These are phyloP conservation scores for Choiromyces venosus DNA, from an alignment of 495 filamentous ascomycete species.

Conservation along the genomic window DNA sequence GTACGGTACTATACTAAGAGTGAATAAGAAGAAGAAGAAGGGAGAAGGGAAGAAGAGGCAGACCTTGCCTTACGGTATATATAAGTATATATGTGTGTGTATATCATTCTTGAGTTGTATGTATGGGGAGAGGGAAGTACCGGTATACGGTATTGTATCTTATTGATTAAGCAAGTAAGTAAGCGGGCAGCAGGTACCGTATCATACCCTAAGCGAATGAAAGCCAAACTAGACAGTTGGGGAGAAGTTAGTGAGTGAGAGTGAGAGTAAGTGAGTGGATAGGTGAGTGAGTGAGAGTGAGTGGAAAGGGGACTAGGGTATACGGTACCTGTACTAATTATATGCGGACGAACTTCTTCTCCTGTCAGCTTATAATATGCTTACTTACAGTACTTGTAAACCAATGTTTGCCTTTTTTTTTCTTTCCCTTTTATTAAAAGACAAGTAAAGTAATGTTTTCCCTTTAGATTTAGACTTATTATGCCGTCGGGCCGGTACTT, in stretches of 20 bases:
- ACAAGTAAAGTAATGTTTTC: too few species aligned
- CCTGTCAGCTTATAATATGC: neutral
- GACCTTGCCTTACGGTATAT: neutral
- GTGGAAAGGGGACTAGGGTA: neutral
- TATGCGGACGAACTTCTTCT: neutral
- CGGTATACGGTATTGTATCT: too few species aligned
- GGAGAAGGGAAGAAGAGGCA: neutral
- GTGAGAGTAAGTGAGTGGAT: too few species aligned
- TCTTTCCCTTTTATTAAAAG: neutral
- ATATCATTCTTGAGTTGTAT: neutral
- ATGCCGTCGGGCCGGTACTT: neutral
- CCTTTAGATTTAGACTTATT: neutral
- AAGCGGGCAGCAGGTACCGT: neutral
- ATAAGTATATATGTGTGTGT: neutral
- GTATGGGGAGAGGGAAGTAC: neutral
- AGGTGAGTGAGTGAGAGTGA: neutral
- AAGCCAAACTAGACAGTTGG: neutral
- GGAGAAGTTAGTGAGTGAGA: neutral
- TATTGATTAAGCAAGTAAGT: neutral
- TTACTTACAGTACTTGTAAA: neutral
- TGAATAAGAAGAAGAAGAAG: slow-evolving; percentile 3
- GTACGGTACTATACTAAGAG: slow-evolving; percentile 3
- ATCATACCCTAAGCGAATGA: neutral
- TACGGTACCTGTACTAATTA: neutral
- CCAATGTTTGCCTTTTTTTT: neutral